phyloP scores from a whole-genome alignment of 768 basidiomycete species.

The Lentinula aciculospora region DNA sequence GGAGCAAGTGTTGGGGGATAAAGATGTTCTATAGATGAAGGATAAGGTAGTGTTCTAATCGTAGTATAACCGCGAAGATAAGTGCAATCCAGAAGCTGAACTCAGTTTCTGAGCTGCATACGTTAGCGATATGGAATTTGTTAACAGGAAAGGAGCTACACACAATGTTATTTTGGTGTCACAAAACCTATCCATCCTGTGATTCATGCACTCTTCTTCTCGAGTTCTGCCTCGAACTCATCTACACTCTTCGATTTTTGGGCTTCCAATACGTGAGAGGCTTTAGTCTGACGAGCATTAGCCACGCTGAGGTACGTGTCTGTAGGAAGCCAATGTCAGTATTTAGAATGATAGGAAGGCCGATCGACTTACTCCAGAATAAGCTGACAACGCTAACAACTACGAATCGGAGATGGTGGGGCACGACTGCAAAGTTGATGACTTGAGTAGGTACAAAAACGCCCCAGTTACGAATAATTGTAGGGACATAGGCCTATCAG shows the following conservation, averaged over 20 bases:
- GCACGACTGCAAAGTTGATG: constrained; percentile 74
- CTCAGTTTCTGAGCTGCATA: background rate
- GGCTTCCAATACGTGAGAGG: background rate
- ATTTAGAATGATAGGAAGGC: background rate
- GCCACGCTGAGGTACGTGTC: constrained; percentile 61
- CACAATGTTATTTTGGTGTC: background rate
- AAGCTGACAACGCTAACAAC: constrained; percentile 72
- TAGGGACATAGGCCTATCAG: constrained; percentile 61
- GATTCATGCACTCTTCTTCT: background rate
- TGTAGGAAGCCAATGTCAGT: constrained; percentile 13
- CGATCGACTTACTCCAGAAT: constrained; percentile 62
- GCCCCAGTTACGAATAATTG: constrained; percentile 71
- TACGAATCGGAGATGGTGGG: constrained; percentile 71
- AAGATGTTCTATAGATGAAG: background rate
- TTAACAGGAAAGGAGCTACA: background rate
- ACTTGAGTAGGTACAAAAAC: constrained; percentile 75
- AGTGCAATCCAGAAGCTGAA: background rate
- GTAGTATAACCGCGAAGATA: background rate
- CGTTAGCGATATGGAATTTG: background rate
- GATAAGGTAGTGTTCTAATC: background rate
- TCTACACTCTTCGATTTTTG: background rate
- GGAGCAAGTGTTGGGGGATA: background rate
- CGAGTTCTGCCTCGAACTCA: background rate
- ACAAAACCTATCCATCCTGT: background rate
- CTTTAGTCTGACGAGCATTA: constrained; percentile 31